Base-by-base conservation (phyloP, 2,329 filamentous ascomycete genomes). In the Aspergillus carbonarius region DNA sequence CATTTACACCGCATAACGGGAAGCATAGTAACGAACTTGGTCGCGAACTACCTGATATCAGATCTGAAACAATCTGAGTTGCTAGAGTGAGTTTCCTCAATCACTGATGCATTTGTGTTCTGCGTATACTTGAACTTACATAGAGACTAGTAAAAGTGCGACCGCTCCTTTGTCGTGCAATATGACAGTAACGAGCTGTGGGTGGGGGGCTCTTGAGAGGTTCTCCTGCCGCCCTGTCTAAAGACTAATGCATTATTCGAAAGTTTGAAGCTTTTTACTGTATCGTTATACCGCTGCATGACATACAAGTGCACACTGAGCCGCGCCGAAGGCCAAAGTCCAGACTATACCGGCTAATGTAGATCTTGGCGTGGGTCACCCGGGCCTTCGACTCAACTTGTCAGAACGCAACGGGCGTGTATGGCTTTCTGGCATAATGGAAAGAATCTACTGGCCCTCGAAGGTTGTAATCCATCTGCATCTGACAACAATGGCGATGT, bases 1-100 rank as follows among this genome's bases (percentile, higher is more conserved):
- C 23, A 35, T 32, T 32, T 56, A 56, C 59, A 61, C 56, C 54
- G 49, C 58, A 57, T 57, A n/a, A 30, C 13, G 35, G 40, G 17
- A 35, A 27, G 17, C 15, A 15, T 40, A 40, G 4, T 15, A 10
- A n/a, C n/a, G 15, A 35, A 35, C n/a, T 20, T 10, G 7, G 25
- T 34, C 18, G 12, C 30, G 18, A 37, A 15, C 51, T 25, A 34
- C 47, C 32, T 57, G 54, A 44, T 57, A 56, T 60, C 49, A 57
- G 30, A 56, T 60, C 49, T 54, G 30, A 39, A 20, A n/a, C 18
- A 18, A 47, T 4, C 12, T 20, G 35, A 34, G 23, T 57, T 57
- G 37, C 42, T 18, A 54, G 17, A 25, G 34, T 12, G 13, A 6
- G 10, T 9, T 15, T 20, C 13, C 15, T 13, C 34, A 37, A 8